Evolutionary conservation across 1,284 basidiomycete genomes (phyloP).

Genomic region (Trametes hirsuta): DNA sequence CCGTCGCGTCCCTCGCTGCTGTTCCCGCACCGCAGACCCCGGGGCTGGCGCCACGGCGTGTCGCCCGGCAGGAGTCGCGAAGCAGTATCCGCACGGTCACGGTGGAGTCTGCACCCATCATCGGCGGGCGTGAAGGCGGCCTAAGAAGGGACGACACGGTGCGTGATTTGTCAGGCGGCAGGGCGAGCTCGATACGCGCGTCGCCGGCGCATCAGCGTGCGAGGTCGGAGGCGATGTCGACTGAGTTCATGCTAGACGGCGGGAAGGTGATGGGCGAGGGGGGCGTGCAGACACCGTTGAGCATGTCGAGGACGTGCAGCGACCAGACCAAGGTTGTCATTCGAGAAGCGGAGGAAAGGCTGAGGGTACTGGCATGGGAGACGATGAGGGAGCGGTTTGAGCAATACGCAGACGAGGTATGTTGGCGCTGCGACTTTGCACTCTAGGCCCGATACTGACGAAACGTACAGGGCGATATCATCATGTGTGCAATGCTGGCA

Average conservation of each 20-base stretch:
- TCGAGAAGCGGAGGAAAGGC: constrained; percentile 51
- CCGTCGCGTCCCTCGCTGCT: constrained; percentile 56
- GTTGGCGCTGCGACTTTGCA: constrained; percentile 8
- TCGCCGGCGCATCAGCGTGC: constrained; percentile 20
- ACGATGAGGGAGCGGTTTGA: constrained; percentile 61
- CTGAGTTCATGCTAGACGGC: constrained; percentile 16
- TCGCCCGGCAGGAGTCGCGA: constrained; percentile 54
- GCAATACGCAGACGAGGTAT: constrained; percentile 62
- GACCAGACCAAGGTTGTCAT: constrained; percentile 46
- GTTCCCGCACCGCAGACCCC: constrained; percentile 18
- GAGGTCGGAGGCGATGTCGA: constrained; percentile 23
- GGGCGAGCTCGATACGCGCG: constrained; percentile 8
- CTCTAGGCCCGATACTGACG: not conserved
- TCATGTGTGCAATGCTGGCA: constrained; percentile 73
- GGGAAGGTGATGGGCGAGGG: not conserved
- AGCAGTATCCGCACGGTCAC: constrained; percentile 74
- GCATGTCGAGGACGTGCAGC: constrained; percentile 25
- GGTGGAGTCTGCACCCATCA: constrained; percentile 41
- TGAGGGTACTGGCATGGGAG: constrained; percentile 58
- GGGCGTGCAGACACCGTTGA: constrained; percentile 7
- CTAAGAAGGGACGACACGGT: constrained; percentile 28
- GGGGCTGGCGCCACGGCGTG: constrained; percentile 13
- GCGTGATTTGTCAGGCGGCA: constrained; percentile 17
- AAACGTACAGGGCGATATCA: constrained; percentile 65
- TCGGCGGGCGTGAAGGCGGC: constrained; percentile 9